Percentiles rank a stretch among this genome's conserved stretches.
Evolutionary conservation across 1,284 basidiomycete genomes (phyloP).

Genomic region (Athelia psychrophila): DNA sequence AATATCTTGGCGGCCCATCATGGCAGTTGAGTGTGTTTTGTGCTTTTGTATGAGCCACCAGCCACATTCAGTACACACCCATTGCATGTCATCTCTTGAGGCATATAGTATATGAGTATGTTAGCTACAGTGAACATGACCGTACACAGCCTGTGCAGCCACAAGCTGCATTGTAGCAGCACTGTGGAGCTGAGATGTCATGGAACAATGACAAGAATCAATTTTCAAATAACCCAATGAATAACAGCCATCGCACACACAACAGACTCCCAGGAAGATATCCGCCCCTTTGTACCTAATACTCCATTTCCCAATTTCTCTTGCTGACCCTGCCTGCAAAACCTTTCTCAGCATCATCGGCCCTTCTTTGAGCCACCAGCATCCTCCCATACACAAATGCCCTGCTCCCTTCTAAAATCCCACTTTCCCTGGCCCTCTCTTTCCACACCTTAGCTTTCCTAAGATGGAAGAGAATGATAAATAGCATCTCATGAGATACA

Average conservation of each 20-base stretch:
- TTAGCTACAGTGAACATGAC: too few species aligned
- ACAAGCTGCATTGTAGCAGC: too few species aligned
- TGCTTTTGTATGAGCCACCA: too few species aligned
- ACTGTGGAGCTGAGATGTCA: too few species aligned
- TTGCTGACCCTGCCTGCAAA: neutral
- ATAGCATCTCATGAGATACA: constrained; percentile 13
- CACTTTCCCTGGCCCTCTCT: neutral
- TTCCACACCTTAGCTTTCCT: constrained; percentile 5
- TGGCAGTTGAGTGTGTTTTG: too few species aligned
- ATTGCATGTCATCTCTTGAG: too few species aligned
- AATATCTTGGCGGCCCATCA: too few species aligned
- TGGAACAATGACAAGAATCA: too few species aligned
- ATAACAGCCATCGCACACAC: neutral
- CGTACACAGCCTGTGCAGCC: too few species aligned
- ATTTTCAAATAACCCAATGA: too few species aligned
- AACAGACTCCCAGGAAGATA: neutral
- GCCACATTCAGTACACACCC: too few species aligned
- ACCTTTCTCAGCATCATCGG: neutral
- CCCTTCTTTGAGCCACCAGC: neutral
- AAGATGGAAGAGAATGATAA: constrained; percentile 9
- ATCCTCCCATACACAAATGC: neutral
- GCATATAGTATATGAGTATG: too few species aligned
- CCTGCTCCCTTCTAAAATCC: neutral
- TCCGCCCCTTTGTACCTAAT: neutral
- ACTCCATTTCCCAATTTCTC: neutral